phyloP scores from a whole-genome alignment of 1,139 yeast genomes.

The Geotrichum restrictum region DNA sequence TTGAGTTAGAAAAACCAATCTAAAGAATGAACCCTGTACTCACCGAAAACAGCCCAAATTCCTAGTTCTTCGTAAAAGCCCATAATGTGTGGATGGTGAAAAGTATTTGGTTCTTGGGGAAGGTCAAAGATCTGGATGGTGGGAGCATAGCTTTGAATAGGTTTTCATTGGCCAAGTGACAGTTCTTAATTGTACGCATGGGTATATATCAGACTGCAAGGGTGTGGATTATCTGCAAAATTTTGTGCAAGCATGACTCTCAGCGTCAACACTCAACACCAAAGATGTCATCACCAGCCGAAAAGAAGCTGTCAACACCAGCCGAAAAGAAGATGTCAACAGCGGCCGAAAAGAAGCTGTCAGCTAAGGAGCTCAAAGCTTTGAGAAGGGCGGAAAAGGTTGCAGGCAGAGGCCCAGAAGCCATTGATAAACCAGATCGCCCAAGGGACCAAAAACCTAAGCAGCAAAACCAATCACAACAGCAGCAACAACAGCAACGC shows the following conservation, averaged over 20 bases:
- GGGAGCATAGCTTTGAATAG: conserved; percentile 11
- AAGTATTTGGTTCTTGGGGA: conserved; percentile 3
- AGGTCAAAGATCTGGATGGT: conserved; percentile 1
- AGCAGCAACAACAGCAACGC: conserved; percentile 12
- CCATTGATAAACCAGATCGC: conserved; percentile 43
- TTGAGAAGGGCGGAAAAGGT: conserved; percentile 85
- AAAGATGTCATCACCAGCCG: not conserved
- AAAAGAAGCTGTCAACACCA: conserved; percentile 50
- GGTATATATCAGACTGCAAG: conserved; percentile 4
- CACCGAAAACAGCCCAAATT: conserved; percentile 34
- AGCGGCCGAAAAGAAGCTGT: conserved; percentile 42
- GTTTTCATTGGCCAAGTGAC: conserved; percentile 17
- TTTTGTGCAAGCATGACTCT: not conserved
- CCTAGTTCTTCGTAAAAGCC: conserved; percentile 34
- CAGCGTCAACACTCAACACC: not conserved
- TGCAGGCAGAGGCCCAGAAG: conserved; percentile 74
- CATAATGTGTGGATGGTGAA: conserved; percentile 13
- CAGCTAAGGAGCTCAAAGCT: conserved; percentile 84
- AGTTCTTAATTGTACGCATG: conserved; percentile 8
- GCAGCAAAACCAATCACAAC: conserved; percentile 7
- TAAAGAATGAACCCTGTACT: not conserved
- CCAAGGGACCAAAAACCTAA: conserved; percentile 21
- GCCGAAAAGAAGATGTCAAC: too few species aligned
- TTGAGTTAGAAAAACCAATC: conserved; percentile 6
- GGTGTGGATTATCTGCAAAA: conserved; percentile 1